These are phyloP conservation scores for Juglanconis sp. DNA, from an alignment of 2,329 filamentous ascomycete genomes.

Conservation along the genomic window DNA sequence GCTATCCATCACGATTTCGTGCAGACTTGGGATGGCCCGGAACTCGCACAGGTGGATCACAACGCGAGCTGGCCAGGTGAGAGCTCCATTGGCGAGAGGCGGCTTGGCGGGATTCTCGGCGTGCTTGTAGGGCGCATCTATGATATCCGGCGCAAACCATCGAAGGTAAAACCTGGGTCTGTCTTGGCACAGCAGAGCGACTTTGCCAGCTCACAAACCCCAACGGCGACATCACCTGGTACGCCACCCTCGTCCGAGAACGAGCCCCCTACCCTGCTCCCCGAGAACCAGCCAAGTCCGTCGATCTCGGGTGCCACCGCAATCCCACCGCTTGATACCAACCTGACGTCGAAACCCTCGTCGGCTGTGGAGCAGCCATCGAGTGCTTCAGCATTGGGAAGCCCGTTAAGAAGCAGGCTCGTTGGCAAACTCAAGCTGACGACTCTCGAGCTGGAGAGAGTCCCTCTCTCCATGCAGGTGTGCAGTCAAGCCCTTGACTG, in stretches of 20 bases:
- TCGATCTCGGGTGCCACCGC: not conserved
- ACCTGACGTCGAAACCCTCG: not conserved
- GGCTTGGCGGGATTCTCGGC: slow-evolving; percentile 66
- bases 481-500: slow-evolving; percentile 71
- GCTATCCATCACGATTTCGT: slow-evolving; percentile 49
- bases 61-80: slow-evolving; percentile 53
- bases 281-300: not conserved
- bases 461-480: slow-evolving; percentile 70
- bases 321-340: slow-evolving; percentile 1
- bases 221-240: not conserved
- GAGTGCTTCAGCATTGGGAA: not conserved
- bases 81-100: slow-evolving; percentile 57
- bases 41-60: slow-evolving; percentile 63
- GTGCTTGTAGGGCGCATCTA: slow-evolving; percentile 65
- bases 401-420: slow-evolving; percentile 36
- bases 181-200: not conserved
- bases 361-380: not conserved
- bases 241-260: not conserved
- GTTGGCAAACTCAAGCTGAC: slow-evolving; percentile 64
- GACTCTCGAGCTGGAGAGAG: slow-evolving; percentile 70
- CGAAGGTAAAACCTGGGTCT: slow-evolving; percentile 11
- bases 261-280: not conserved
- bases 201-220: not conserved
- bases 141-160: slow-evolving; percentile 44
- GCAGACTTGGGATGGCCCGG: slow-evolving; percentile 59